Base-by-base conservation (phyloP, 2,329 filamentous ascomycete species). In the Penicillium frequentans region DNA sequence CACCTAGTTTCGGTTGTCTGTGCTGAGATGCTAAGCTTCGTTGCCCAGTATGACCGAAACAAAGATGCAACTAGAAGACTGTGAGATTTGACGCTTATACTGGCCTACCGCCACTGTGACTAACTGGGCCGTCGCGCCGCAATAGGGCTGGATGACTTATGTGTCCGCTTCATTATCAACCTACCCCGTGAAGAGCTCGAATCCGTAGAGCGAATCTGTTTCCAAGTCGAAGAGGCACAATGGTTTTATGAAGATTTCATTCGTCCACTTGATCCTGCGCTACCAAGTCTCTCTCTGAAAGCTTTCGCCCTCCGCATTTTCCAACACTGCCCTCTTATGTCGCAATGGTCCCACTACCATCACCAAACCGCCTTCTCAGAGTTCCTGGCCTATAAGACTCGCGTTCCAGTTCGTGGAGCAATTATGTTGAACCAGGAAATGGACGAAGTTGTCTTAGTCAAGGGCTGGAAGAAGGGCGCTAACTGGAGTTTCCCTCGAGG, bases 161-260 rank as follows among this genome's bases (percentile, higher is more conserved):
- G 92, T 77, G 93, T 96, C 74, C 91, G 96, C 73, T 99, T 99
- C 78, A 93, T 99, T 72, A 91, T 98, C 76, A 98, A 99, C 78
- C 85, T 98, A 60, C 95, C 96, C 46, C 84, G 90, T 63, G 91
- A 95, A 76, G 95, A 99, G 76, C 85, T 98, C 47, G 87, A 88
- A 64, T 92, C 90, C 2, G 90, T 96, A 56, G 91, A 92, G 72
- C 89, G 95, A 71, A 95, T 99, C 77, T 98, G 93, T 78, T 99
- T 99, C 75, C 93, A 98, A 78, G 90, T 99, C 67, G 95, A 99
- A 77, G 96, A 99, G 78, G 95, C 95, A 68, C 96, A 99, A 86
- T 99, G 95, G 95, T 99, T 96, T 78, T 99, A 99, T 85, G 95
- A 99, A 81, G 95, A 99, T 77, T 99, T 99, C 73, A 91, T 99